Percentiles rank a stretch among this genome's conserved stretches.
Evolutionary conservation across 2,329 filamentous ascomycete species (phyloP).

Genomic region (Pestalotiopsis sp.): DNA sequence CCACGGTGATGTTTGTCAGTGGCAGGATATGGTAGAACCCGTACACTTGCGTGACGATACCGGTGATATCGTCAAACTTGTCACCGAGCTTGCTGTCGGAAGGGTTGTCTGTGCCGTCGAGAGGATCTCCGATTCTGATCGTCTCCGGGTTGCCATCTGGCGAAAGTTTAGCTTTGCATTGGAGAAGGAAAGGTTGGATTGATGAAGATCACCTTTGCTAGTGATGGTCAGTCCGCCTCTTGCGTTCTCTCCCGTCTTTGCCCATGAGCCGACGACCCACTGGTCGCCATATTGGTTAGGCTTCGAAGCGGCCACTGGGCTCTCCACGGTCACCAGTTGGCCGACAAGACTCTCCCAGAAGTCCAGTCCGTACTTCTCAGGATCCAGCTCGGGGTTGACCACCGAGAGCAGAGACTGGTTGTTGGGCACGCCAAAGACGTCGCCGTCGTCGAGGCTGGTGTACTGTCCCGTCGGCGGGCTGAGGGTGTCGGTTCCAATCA

Average conservation of each 20-base stretch:
- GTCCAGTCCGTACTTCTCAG: constrained; percentile 66
- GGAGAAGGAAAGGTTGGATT: background rate
- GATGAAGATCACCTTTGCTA: constrained; percentile 44
- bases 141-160: constrained; percentile 70
- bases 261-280: constrained; percentile 70
- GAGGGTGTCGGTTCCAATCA: constrained; percentile 60
- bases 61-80: constrained; percentile 65
- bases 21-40: constrained; percentile 73
- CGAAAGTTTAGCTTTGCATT: constrained; percentile 5
- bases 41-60: constrained; percentile 66
- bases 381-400: constrained; percentile 63
- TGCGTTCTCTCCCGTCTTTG: constrained; percentile 61
- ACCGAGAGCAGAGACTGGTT: constrained; percentile 59
- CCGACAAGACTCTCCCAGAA: constrained; percentile 74
- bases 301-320: constrained; percentile 57
- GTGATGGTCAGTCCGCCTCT: constrained; percentile 68
- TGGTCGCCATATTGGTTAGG: constrained; percentile 69
- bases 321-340: constrained; percentile 66
- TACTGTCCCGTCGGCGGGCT: constrained; percentile 64
- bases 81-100: constrained; percentile 66
- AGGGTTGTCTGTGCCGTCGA: constrained; percentile 67
- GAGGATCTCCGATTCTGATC: constrained; percentile 65
- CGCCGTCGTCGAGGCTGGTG: constrained; percentile 64
- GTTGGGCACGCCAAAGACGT: constrained; percentile 68
- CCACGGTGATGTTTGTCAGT: constrained; percentile 56